A percentile compares a stretch with the other conserved stretches of the same genome.
These are phyloP conservation scores for Boletus speciosus DNA, from an alignment of 768 basidiomycete species.

Conservation along the genomic window DNA sequence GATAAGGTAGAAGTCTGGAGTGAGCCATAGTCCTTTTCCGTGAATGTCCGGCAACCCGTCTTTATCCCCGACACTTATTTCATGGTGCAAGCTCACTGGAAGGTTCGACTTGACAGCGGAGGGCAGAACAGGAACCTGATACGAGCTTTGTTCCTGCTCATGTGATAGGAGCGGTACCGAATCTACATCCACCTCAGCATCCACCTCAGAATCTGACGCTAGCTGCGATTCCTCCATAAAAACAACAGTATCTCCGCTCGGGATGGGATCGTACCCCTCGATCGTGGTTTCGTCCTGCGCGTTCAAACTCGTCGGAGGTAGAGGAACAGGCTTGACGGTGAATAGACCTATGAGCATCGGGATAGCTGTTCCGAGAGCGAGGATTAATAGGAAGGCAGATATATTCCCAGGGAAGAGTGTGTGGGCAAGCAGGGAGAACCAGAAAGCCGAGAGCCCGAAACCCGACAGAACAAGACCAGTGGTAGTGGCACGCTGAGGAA, in stretches of 20 bases:
- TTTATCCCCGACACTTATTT: constrained; percentile 3
- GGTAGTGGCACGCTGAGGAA: constrained; percentile 61
- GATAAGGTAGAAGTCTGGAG: constrained; percentile 63
- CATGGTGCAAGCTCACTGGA: not conserved
- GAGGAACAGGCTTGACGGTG: constrained; percentile 66
- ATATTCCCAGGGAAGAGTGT: constrained; percentile 73
- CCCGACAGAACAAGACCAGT: constrained; percentile 81
- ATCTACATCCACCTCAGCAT: constrained; percentile 15
- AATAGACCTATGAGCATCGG: constrained; percentile 81
- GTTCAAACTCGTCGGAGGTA: constrained; percentile 36
- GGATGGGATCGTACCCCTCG: constrained; percentile 21
- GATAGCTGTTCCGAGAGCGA: constrained; percentile 72
- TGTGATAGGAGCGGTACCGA: constrained; percentile 23
- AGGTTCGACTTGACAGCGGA: constrained; percentile 26
- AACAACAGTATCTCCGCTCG: constrained; percentile 15
- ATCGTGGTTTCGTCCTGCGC: not conserved
- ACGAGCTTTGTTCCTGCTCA: constrained; percentile 14
- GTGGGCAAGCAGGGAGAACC: constrained; percentile 77
- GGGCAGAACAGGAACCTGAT: constrained; percentile 16
- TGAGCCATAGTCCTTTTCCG: constrained; percentile 49
- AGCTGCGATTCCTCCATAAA: constrained; percentile 23
- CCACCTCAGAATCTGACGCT: constrained; percentile 8
- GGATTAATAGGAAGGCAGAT: constrained; percentile 68
- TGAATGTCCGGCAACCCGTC: constrained; percentile 47
- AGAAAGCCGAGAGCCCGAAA: constrained; percentile 88